These are phyloP conservation scores for Colletotrichum godetiae DNA, from an alignment of 2,329 filamentous ascomycete genomes.

Conservation along the genomic window DNA sequence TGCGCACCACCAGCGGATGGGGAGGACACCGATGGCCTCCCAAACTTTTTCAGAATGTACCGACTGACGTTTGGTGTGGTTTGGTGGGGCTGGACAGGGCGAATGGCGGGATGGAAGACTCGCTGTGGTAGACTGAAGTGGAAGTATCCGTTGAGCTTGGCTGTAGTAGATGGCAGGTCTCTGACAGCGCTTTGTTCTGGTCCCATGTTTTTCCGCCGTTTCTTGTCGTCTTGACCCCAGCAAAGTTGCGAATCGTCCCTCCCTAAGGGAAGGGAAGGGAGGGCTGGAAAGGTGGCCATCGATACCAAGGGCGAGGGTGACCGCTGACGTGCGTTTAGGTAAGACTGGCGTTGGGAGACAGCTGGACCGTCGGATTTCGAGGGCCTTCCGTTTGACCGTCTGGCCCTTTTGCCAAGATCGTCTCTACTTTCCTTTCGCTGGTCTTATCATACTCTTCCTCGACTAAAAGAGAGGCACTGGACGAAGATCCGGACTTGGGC, in stretches of 20 bases:
- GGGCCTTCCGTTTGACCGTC: not conserved
- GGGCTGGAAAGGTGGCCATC: not conserved
- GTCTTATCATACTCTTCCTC: not conserved
- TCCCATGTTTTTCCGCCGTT: not conserved
- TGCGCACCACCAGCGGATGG: slow-evolving; percentile 11
- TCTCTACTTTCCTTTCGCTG: not conserved
- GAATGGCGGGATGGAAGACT: slow-evolving; percentile 5
- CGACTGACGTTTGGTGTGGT: not conserved
- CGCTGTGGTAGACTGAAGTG: slow-evolving; percentile 24
- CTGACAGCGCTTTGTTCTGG: slow-evolving; percentile 14
- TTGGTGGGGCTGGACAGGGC: not conserved
- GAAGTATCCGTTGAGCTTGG: not conserved
- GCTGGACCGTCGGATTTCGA: slow-evolving; percentile 10
- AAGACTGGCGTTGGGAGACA: not conserved
- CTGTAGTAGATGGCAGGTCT: slow-evolving; percentile 5
- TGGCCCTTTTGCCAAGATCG: slow-evolving; percentile 3
- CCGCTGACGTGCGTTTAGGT: not conserved
- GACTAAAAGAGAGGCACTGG: not conserved
- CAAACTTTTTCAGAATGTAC: not conserved
- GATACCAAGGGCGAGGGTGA: not conserved
- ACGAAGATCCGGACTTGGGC: not conserved
- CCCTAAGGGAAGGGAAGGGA: not conserved
- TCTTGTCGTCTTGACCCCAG: slow-evolving; percentile 6
- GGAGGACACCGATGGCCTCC: slow-evolving; percentile 6
- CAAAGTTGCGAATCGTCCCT: not conserved